Evolutionary conservation across 345 rosid species (phyloP).

Genomic region (Hibiscus syriacus): DNA sequence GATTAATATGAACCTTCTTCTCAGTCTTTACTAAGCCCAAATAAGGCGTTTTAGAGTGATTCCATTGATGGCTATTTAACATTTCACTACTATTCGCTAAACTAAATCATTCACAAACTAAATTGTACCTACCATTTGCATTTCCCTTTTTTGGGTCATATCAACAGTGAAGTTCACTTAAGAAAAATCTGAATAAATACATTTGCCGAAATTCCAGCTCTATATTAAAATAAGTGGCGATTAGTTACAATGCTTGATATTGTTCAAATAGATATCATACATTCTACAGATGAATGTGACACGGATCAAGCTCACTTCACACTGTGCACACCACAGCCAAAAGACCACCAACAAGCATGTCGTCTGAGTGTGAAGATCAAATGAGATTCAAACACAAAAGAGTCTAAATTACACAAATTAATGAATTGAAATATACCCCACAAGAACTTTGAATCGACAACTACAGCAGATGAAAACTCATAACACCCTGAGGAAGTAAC

Average conservation of each 20-base stretch:
- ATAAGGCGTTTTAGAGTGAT: neutral
- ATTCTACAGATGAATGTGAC: constrained; percentile 12
- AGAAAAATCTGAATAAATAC: neutral
- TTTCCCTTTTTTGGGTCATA: no score
- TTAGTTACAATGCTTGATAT: constrained; percentile 14
- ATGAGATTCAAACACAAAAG: constrained; percentile 11
- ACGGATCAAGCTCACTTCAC: constrained; percentile 14
- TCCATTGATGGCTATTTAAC: neutral
- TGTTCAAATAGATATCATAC: constrained; percentile 4
- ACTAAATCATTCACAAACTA: no score
- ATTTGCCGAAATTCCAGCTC: neutral
- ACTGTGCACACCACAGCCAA: constrained; percentile 10
- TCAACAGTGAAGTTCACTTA: neutral
- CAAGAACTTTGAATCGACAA: constrained; percentile 13
- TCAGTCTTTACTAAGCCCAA: neutral
- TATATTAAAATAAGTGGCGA: neutral
- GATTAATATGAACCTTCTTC: neutral
- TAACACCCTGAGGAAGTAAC: constrained; percentile 11
- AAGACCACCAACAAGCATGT: neutral
- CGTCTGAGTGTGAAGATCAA: constrained; percentile 6
- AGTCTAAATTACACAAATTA: constrained; percentile 14
- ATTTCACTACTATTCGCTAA: neutral
- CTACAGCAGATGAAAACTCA: constrained; percentile 1
- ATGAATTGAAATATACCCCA: constrained; percentile 19
- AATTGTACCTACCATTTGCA: no score